Conservation (phyloP, 2,329 filamentous ascomycete species). For the Phyllosticta capitalensis region DNA sequence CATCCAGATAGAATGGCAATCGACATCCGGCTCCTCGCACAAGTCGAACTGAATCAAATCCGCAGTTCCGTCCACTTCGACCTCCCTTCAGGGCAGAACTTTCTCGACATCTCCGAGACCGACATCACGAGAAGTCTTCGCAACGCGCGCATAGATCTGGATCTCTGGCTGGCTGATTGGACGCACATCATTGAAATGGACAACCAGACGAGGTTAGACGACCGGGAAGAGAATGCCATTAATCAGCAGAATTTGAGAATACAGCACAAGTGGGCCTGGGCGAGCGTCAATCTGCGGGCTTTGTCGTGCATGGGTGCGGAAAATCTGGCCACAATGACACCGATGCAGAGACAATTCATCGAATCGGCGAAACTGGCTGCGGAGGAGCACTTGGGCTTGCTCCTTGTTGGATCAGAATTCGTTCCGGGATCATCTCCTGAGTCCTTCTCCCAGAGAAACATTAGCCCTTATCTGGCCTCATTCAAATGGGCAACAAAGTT, state of each 20-base stretch:
- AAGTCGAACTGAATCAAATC: slow-evolving; percentile 41
- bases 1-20: slow-evolving; percentile 36
- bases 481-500: slow-evolving; percentile 49
- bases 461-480: slow-evolving; percentile 36
- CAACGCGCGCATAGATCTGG: slow-evolving; percentile 39
- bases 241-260: slow-evolving; percentile 40
- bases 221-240: slow-evolving; percentile 25
- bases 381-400: slow-evolving; percentile 40
- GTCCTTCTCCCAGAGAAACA: slow-evolving; percentile 8
- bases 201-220: not conserved
- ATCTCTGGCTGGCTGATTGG: slow-evolving; percentile 41
- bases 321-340: slow-evolving; percentile 43
- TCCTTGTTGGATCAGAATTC: slow-evolving; percentile 23
- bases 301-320: slow-evolving; percentile 40
- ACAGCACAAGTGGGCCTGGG: slow-evolving; percentile 45
- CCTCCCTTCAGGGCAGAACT: slow-evolving; percentile 3
- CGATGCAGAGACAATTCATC: slow-evolving; percentile 39
- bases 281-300: slow-evolving; percentile 44
- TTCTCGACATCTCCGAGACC: slow-evolving; percentile 15
- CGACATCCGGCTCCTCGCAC: slow-evolving; percentile 44
- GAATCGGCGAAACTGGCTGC: slow-evolving; percentile 43
- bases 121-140: slow-evolving; percentile 27
- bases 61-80: slow-evolving; percentile 23
- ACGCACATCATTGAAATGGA: slow-evolving; percentile 16
- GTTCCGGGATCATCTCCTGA: slow-evolving; percentile 10